Evolutionary conservation across 2,329 filamentous ascomycete genomes (phyloP).

Genomic region (Colletotrichum orchidophilum): DNA sequence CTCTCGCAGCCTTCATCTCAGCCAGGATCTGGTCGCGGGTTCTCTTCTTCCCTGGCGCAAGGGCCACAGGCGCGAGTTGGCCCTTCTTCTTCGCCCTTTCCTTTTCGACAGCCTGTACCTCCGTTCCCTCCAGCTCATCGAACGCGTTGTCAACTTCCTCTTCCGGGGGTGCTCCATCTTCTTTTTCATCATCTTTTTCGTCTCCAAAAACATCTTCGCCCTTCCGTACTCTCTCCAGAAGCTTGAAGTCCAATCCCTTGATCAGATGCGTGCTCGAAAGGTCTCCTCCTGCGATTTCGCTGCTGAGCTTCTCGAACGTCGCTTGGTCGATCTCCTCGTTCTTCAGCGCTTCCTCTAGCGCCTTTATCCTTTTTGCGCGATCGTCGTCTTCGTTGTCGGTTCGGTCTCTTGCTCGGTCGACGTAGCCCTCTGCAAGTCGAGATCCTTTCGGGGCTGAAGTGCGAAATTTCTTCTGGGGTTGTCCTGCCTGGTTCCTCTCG

Average conservation of each 20-base stretch:
- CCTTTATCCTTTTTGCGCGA: constrained; percentile 73
- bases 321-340: constrained; percentile 83
- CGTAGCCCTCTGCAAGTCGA: constrained; percentile 82
- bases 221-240: constrained; percentile 74
- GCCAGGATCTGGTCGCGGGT: constrained; percentile 74
- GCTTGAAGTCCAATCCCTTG: constrained; percentile 88
- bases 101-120: constrained; percentile 63
- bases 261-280: constrained; percentile 84
- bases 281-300: constrained; percentile 85
- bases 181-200: constrained; percentile 42
- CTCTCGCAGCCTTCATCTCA: constrained; percentile 70
- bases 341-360: constrained; percentile 84
- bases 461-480: constrained; percentile 77
- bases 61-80: constrained; percentile 62
- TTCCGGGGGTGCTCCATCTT: constrained; percentile 38
- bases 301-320: constrained; percentile 79
- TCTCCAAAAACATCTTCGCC: constrained; percentile 74
- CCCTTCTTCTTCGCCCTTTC: constrained; percentile 69
- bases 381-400: constrained; percentile 62
- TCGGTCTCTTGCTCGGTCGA: constrained; percentile 79
- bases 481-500: constrained; percentile 68
- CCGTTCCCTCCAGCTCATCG: constrained; percentile 63
- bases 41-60: constrained; percentile 67
- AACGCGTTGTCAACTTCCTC: constrained; percentile 73
- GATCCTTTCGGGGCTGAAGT: constrained; percentile 85